Base-by-base conservation (phyloP, 2,329 filamentous ascomycete genomes). In the Raffaelea albimanens region DNA sequence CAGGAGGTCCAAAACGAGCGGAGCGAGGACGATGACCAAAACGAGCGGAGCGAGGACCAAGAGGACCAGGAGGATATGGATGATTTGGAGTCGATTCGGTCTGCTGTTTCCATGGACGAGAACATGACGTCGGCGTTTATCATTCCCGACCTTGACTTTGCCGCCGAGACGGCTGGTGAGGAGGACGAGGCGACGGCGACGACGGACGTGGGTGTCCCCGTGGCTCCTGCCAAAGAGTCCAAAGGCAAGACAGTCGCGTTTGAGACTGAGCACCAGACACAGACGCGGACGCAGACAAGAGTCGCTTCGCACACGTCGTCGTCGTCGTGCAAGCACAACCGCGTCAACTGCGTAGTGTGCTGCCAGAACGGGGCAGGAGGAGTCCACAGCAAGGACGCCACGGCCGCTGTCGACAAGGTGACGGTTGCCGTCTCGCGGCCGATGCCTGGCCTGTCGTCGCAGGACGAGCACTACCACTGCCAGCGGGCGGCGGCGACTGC, bases 41-140 rank as follows among this genome's bases (percentile, higher is more conserved):
- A 19, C 40, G 9, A 11, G 4, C 4, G 13, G 16, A 23, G 23
- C 29, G 22, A 18, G 11, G 22, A 44, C 3, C 5, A 31, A 14
- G 18, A 22, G 22, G 16, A 40, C 23, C 25, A 43, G 3, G 22
- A 45, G 29, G 20, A 44, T 13, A 16, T 22, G 14, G 43, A 43
- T 10, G n/a, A n/a, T n/a, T n/a, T n/a, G n/a, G n/a, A n/a, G 19
- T n/a, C 8, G 3, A 20, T 46, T 40, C 42, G 38, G 4, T 55
- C 25, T 7, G 25, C 25, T 13, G 25, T 7, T 13, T 29, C 51
- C 11, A 44, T 52, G 47, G 53, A 55, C 36, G 54, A 55, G 31
- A 56, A 55, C 51, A 55, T 56, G 55, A 56, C 55, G 18, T 56
- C 53, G 43, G 52, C 50, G 39, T 56, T 55, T 52, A 55, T 56